A percentile compares a stretch with the other conserved stretches of the same genome.
These are phyloP conservation scores for Hirschfeldia incana DNA, from an alignment of 345 rosid genomes.

Conservation along the genomic window DNA sequence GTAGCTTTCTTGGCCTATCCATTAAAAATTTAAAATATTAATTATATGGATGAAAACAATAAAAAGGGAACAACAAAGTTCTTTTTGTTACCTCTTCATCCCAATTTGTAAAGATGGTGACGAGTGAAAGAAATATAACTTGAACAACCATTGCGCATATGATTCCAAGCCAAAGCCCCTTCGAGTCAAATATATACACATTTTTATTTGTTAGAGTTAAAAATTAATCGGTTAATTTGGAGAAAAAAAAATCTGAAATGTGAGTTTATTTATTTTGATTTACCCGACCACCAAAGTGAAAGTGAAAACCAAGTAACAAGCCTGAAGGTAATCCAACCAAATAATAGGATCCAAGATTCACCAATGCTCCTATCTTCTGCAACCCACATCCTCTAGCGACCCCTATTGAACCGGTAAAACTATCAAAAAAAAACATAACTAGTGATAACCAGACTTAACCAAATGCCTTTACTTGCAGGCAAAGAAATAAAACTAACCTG, in stretches of 20 bases:
- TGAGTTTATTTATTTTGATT: not conserved
- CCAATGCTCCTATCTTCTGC: constrained; percentile 51
- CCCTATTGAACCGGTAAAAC: constrained; percentile 28
- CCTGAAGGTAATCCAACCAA: constrained; percentile 48
- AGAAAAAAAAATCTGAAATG: not conserved
- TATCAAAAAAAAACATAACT: not conserved
- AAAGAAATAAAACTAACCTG: constrained; percentile 31
- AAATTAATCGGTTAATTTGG: not conserved
- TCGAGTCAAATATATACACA: not conserved
- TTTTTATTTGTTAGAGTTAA: not conserved
- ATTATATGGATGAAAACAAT: not conserved
- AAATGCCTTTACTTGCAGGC: constrained; percentile 4
- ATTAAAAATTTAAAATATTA: not conserved
- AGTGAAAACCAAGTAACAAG: constrained; percentile 42
- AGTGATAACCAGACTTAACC: constrained; percentile 10
- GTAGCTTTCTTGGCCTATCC: constrained; percentile 35
- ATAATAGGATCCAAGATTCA: constrained; percentile 52
- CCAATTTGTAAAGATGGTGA: not conserved
- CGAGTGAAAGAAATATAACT: constrained; percentile 31
- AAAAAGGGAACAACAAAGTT: not conserved
- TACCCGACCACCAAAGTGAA: constrained; percentile 44
- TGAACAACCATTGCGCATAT: constrained; percentile 53
- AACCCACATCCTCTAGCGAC: constrained; percentile 59
- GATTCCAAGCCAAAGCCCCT: constrained; percentile 47
- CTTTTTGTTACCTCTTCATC: constrained; percentile 19